Conservation (phyloP, 495 filamentous ascomycete genomes). For the Daldinia concentrica region DNA sequence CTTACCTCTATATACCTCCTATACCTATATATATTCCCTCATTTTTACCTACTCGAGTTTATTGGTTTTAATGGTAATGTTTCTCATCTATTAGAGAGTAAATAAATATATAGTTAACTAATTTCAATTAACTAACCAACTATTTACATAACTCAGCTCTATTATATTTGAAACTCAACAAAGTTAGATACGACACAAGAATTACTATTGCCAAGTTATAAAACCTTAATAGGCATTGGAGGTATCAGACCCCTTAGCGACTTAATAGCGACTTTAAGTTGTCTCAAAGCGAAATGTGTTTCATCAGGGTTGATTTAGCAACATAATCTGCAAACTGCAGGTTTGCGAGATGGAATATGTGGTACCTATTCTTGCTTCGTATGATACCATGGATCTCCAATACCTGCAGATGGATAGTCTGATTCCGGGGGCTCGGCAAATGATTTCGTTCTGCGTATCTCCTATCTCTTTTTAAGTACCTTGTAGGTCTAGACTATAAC, state of each 20-base stretch:
- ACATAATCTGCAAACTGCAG: conserved; percentile 7
- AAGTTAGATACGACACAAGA: not conserved
- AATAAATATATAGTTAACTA: not conserved
- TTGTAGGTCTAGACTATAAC: not conserved
- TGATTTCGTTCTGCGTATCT: conserved; percentile 27
- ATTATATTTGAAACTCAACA: conserved; percentile 18
- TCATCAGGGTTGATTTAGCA: no score
- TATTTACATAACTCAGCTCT: not conserved
- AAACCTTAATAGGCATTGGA: not conserved
- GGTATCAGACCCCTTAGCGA: conserved; percentile 1
- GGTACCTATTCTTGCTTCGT: conserved; percentile 9
- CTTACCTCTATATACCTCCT: no score
- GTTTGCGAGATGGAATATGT: no score
- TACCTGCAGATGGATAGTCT: conserved; percentile 31
- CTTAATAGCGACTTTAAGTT: conserved; percentile 8
- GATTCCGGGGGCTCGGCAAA: conserved; percentile 39
- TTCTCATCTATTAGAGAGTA: not conserved
- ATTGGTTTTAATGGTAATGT: no score
- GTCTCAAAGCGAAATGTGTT: conserved; percentile 30
- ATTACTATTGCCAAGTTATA: conserved; percentile 8
- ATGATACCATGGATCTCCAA: conserved; percentile 32
- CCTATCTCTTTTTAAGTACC: not conserved
- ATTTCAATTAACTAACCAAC: not conserved
- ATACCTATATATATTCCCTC: no score
- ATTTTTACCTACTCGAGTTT: no score